A percentile compares a stretch with the other conserved stretches of the same genome.
Evolutionary conservation across 164 flowering plant genomes (phyloP).

Genomic region (Vitis vinifera): ASM3070453v1 NC_081809.1:6837001-6837500

Average conservation of each 20-base stretch:
- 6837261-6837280: constrained; percentile 82
- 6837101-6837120: constrained; percentile 48
- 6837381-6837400: constrained; percentile 64
- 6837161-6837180: neutral
- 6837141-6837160: too few relatives aligned
- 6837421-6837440: constrained; percentile 61
- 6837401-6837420: constrained; percentile 55
- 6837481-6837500: too few relatives aligned
- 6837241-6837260: constrained; percentile 77
- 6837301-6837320: constrained; percentile 50
- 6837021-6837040: neutral
- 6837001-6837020: neutral
- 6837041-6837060: constrained; percentile 94
- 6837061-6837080: constrained; percentile 57
- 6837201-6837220: neutral
- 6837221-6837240: constrained; percentile 73
- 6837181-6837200: neutral
- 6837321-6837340: constrained; percentile 43
- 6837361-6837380: constrained; percentile 54
- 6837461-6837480: too few relatives aligned
- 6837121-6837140: too few relatives aligned
- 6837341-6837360: constrained; percentile 51
- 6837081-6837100: constrained; percentile 39
- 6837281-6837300: constrained; percentile 74
- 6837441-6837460: constrained; percentile 63